phyloP scores from a whole-genome alignment of 495 filamentous ascomycete species.

The Aspergillus incahuasiensis region DNA sequence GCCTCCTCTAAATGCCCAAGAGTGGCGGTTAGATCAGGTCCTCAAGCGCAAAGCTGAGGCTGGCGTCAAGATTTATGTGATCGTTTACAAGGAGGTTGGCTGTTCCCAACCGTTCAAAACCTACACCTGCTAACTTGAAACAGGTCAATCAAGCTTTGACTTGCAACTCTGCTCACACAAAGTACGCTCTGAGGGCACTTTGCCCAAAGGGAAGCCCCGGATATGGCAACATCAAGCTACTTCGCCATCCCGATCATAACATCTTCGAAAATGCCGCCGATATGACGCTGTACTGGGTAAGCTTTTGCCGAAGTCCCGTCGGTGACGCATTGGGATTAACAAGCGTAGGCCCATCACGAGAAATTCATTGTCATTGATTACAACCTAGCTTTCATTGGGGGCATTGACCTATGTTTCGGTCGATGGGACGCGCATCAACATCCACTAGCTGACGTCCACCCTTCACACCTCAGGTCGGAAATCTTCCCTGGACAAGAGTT shows the following conservation, averaged over 20 bases:
- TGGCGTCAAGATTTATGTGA: conserved; percentile 90
- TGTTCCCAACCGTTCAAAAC: neutral
- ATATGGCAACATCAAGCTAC: conserved; percentile 78
- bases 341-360: conserved; percentile 75
- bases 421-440: conserved; percentile 88
- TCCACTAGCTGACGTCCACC: conserved; percentile 80
- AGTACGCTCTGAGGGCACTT: conserved; percentile 74
- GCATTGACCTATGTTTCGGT: conserved; percentile 93
- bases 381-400: conserved; percentile 82
- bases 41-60: conserved; percentile 85
- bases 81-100: conserved; percentile 80
- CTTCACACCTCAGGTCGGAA: conserved; percentile 73
- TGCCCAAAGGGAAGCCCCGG: conserved; percentile 77
- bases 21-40: conserved; percentile 84
- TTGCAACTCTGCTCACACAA: conserved; percentile 90
- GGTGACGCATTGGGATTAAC: conserved; percentile 9
- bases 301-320: neutral
- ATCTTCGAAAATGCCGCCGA: conserved; percentile 89
- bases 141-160: conserved; percentile 72
- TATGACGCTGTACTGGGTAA: conserved; percentile 93
- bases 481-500: conserved; percentile 95
- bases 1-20: conserved; percentile 71
- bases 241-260: conserved; percentile 95
- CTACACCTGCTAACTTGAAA: conserved; percentile 1
- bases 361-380: conserved; percentile 96